These are phyloP conservation scores for Zarea fungicola DNA, from an alignment of 2,329 filamentous ascomycete species.

Conservation along the genomic window DNA sequence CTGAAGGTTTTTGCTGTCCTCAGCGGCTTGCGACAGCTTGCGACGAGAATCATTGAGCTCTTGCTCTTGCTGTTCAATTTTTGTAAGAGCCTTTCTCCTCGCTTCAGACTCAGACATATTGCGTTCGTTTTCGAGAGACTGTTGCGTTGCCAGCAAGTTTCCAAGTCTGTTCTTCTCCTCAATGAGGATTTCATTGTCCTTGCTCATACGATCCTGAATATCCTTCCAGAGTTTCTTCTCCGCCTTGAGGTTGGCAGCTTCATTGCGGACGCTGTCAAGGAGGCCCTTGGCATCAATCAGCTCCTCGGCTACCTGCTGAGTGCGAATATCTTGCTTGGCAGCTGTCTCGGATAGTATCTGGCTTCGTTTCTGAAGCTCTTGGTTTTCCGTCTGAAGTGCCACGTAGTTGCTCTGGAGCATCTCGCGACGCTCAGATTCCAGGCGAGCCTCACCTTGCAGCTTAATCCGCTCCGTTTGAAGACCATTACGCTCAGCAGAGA, in stretches of 20 bases:
- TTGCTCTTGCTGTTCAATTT: constrained; percentile 71
- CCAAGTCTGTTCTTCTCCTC: constrained; percentile 84
- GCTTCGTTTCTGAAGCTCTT: constrained; percentile 77
- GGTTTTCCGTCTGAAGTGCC: constrained; percentile 78
- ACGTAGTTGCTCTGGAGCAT: constrained; percentile 86
- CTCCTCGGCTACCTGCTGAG: constrained; percentile 89
- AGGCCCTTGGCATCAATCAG: constrained; percentile 79
- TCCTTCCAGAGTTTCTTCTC: constrained; percentile 94
- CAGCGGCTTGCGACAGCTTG: constrained; percentile 75
- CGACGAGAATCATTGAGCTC: constrained; percentile 76
- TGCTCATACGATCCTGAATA: constrained; percentile 80
- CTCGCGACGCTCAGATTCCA: constrained; percentile 78
- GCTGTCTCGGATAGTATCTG: constrained; percentile 73
- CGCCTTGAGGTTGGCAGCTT: constrained; percentile 87
- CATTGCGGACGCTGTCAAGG: constrained; percentile 81
- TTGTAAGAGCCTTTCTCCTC: constrained; percentile 71
- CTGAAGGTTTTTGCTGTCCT: constrained; percentile 77
- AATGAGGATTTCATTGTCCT: constrained; percentile 79
- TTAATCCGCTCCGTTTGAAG: constrained; percentile 79
- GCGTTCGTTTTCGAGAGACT: constrained; percentile 87
- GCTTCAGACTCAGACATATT: constrained; percentile 78
- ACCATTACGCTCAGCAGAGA: constrained; percentile 76
- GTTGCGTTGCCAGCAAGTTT: constrained; percentile 74
- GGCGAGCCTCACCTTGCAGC: constrained; percentile 71
- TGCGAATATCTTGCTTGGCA: constrained; percentile 83